phyloP scores from a whole-genome alignment of 2,329 filamentous ascomycete species.

The Bipolaris oryzae region DNA sequence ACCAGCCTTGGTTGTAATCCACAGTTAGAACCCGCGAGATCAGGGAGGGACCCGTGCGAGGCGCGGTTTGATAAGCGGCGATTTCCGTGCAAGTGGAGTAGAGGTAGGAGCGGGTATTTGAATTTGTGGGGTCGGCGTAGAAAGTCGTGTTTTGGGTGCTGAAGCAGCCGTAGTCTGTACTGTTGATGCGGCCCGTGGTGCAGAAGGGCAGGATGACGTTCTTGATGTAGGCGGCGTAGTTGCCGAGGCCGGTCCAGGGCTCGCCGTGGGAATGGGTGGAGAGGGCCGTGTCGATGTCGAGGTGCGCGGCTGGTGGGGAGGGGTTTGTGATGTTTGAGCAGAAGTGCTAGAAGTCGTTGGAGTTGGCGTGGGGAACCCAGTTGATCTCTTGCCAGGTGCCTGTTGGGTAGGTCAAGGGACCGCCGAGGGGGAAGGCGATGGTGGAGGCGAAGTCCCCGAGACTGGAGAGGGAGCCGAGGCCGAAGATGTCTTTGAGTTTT shows the following conservation, averaged over 20 bases:
- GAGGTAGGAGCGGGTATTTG: constrained; percentile 53
- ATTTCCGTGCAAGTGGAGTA: constrained; percentile 59
- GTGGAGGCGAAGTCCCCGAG: constrained; percentile 57
- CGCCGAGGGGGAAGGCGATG: constrained; percentile 57
- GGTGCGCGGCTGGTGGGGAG: constrained; percentile 52
- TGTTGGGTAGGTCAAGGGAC: constrained; percentile 57
- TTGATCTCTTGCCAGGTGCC: constrained; percentile 62
- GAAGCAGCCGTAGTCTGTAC: constrained; percentile 52
- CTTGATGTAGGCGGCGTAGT: constrained; percentile 60
- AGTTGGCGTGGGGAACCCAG: constrained; percentile 53
- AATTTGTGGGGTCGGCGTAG: constrained; percentile 54
- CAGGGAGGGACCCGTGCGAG: constrained; percentile 52
- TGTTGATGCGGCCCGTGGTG: constrained; percentile 51
- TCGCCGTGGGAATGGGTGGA: constrained; percentile 58
- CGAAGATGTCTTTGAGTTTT: constrained; percentile 57
- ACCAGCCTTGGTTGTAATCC: constrained; percentile 62
- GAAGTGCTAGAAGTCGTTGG: constrained; percentile 59
- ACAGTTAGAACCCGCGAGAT: constrained; percentile 56
- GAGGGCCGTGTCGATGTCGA: constrained; percentile 54
- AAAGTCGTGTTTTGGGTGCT: constrained; percentile 52
- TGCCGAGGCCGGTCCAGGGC: constrained; percentile 58
- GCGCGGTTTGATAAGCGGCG: constrained; percentile 58
- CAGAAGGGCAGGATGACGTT: constrained; percentile 54
- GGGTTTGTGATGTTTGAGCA: constrained; percentile 59
- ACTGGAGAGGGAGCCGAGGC: constrained; percentile 53